Evolutionary conservation across 163 green algal genomes (phyloP).

Genomic region (Volvox carteri): DNA sequence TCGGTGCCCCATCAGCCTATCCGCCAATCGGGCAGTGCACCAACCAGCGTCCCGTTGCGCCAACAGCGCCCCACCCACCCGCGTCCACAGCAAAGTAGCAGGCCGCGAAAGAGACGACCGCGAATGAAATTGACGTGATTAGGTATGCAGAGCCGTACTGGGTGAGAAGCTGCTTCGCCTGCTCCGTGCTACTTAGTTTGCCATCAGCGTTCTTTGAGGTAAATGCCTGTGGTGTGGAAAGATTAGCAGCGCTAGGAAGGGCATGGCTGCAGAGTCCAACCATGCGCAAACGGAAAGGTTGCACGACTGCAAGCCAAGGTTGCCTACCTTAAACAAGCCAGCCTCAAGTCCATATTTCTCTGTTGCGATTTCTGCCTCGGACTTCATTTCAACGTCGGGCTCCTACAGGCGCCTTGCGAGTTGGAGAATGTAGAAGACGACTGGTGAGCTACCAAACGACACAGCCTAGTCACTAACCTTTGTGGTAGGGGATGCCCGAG

Average conservation of each 20-base stretch:
- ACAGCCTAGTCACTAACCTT: not conserved
- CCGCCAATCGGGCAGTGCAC: no score
- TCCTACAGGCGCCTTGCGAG: slow-evolving; percentile 12
- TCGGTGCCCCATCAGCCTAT: no score
- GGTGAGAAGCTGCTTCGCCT: slow-evolving; percentile 94
- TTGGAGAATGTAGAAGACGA: not conserved
- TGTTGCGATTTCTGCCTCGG: slow-evolving; percentile 74
- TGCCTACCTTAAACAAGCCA: slow-evolving; percentile 78
- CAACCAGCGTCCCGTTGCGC: no score
- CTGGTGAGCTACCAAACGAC: not conserved
- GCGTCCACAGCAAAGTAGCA: slow-evolving; percentile 93
- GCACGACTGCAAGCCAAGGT: not conserved
- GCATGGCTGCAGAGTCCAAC: not conserved
- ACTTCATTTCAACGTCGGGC: slow-evolving; percentile 37
- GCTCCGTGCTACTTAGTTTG: slow-evolving; percentile 64
- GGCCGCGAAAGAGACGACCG: slow-evolving; percentile 92
- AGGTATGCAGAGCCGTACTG: slow-evolving; percentile 97
- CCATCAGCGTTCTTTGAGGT: slow-evolving; percentile 70
- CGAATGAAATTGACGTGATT: slow-evolving; percentile 96
- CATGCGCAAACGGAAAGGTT: not conserved
- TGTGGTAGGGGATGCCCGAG: not conserved
- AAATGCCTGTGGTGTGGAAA: slow-evolving; percentile 61
- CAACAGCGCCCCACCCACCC: slow-evolving; percentile 75
- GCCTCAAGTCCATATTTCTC: slow-evolving; percentile 95
- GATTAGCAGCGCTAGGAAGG: not conserved